A percentile compares a stretch with the other conserved stretches of the same genome.
phyloP scores from a whole-genome alignment of 164 flowering plant species.

The Umbilicus rupestris region DNA sequence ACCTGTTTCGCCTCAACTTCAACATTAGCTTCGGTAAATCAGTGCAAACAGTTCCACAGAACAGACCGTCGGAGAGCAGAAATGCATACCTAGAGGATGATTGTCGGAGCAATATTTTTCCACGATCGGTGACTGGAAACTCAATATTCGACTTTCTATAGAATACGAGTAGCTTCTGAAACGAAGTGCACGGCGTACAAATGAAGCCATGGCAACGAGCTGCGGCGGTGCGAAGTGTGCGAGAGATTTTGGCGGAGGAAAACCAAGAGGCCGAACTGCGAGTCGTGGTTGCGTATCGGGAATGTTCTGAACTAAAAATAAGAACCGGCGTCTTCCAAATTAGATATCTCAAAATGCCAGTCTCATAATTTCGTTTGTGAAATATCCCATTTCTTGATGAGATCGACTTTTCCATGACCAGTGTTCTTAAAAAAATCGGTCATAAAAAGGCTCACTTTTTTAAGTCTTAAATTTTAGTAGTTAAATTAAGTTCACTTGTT shows the following conservation, averaged over 20 bases:
- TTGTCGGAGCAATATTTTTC: neutral
- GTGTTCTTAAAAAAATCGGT: too few species aligned
- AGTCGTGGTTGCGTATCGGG: neutral
- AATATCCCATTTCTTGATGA: too few species aligned
- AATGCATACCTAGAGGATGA: neutral
- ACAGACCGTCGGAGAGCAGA: neutral
- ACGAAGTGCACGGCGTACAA: neutral
- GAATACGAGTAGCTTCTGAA: neutral
- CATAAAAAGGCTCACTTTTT: too few species aligned
- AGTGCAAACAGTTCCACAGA: neutral
- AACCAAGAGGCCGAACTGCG: neutral
- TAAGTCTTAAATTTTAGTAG: too few species aligned
- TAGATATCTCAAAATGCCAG: too few species aligned
- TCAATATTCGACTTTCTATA: neutral
- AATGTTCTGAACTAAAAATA: neutral
- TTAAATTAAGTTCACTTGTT: too few species aligned
- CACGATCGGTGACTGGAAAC: neutral
- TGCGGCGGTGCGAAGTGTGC: neutral
- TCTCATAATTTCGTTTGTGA: too few species aligned
- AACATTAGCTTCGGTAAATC: neutral
- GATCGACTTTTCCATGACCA: too few species aligned
- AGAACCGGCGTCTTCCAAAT: too few species aligned
- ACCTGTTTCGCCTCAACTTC: neutral
- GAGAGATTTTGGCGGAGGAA: neutral
- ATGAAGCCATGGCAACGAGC: neutral